Evolutionary conservation across 2,329 filamentous ascomycete species (phyloP), one percentile per base, ranked within the genome.

Genomic region (Rosellinia necatrix): DNA sequence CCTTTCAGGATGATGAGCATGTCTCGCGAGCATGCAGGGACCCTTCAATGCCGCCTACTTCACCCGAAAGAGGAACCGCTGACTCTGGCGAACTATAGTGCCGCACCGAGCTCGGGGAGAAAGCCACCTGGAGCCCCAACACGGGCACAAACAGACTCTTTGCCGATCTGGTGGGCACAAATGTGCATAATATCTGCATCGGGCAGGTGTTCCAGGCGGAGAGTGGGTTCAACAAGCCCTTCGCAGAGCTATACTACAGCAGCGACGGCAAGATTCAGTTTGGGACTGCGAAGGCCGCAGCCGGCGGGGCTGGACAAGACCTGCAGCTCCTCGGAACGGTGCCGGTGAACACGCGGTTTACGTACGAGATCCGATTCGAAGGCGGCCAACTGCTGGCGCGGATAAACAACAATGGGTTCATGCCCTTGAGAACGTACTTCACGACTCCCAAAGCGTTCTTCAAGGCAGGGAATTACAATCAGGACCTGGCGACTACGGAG

Each of bases 121-220:
- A 44, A 24, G 49, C 55, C 27, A 58, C 49, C 38, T 58, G 55
- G 55, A 54, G 50, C 17, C 55, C 55, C 24, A 58, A 54, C 55
- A 49, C 50, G n/a, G 50, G 55, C 50, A 58, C 55, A n/a, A 58
- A 58, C 50, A 58, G 55, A 35, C 50, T 58, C 4, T 54, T 54
- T 47, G 50, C 40, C 19, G 49, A 53, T 22, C 25, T 58, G 32
- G 55, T 54, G 34, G 55, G 50, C 32, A 54, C 49, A 12, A 58
- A 54, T 22, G 50, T 53, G 40, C 55, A 58, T 15, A 54, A 37
- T 32, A 58, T 54, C 38, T 49, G 43, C 38, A 58, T 58, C 13
- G 55, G 44, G 10, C 55, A 58, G 49, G 50, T 58, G 29, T 54
- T 54, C 44, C 49, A 54, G 35, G 55, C 49, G 4, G 55, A 50